Percentiles rank a stretch among this genome's conserved stretches.
These are phyloP conservation scores for Vachellia pachyceras DNA, from an alignment of 306 rosid species.

Conservation along the genomic window DNA sequence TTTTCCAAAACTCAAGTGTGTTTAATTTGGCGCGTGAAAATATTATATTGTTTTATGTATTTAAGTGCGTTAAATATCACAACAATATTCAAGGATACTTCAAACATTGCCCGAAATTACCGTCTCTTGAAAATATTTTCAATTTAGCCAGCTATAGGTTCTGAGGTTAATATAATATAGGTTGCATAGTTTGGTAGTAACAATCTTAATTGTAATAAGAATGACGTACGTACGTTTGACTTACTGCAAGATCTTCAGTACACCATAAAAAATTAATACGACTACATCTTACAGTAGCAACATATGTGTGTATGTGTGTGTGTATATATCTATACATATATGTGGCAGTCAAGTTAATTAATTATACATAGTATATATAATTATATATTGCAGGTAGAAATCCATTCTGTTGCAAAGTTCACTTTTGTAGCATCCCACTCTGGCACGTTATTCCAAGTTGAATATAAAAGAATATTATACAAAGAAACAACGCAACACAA, in stretches of 20 bases:
- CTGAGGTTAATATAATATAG: not conserved
- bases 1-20: not conserved
- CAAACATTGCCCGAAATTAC: not conserved
- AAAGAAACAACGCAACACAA: constrained; percentile 32
- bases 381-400: not conserved
- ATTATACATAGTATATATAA: too few species aligned
- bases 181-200: not conserved
- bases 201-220: not conserved
- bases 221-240: not conserved
- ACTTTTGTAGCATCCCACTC: constrained; percentile 27
- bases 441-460: constrained; percentile 34
- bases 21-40: not conserved
- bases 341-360: not conserved
- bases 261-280: not conserved
- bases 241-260: not conserved
- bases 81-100: not conserved
- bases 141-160: not conserved
- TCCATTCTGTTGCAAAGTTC: constrained; percentile 17
- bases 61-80: not conserved
- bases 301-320: too few species aligned
- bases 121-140: not conserved
- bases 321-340: too few species aligned
- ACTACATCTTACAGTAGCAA: not conserved
- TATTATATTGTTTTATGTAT: not conserved
- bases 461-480: constrained; percentile 1